Evolutionary conservation across 148 eudicot genomes (phyloP), one percentile per base, ranked within the genome.

Genomic region (Silene conica): DNA sequence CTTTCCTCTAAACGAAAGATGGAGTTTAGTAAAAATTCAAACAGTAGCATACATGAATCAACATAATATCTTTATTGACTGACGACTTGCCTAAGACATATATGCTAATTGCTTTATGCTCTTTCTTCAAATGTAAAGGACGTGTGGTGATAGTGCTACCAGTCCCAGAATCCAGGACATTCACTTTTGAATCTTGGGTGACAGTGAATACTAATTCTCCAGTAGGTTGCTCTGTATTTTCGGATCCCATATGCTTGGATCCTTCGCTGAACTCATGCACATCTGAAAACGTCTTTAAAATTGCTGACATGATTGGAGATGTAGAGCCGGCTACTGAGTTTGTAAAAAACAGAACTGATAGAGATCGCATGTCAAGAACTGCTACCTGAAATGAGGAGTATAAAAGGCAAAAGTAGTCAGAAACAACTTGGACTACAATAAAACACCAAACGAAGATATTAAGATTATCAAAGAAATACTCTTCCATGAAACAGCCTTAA

Each of bases 71-170:
- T 65, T 63, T 68, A 65, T 38, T 58, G 67, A 76, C 11, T 48
- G 75, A 61, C 48, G 80, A 85, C 91, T 86, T 87, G 86, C 97
- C 93, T 86, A 91, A 77, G 69, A 91, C 83, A 80, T 86, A 80
- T 87, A 91, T 77, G 74, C 88, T 83, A 76, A 91, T 78, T 48
- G 90, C 89, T 67, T 79, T 78, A 68, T 85, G 73, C 54, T 84
- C 78, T 73, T 81, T 85, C 78, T 84, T 90, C 73, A 85, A 78
- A 58, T 75, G 87, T 76, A 87, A 13, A 14, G 90, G 86, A 54
- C 74, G 80, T 63, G 86, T 76, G 79, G 78, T 75, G 78, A 86
- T 60, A 77, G 84, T 45, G 64, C 73, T 78, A 54, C 92, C 92
- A 76, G 75, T 74, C 77, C 59, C 74, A 75, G 87, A 77, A 82